phyloP scores from a whole-genome alignment of 768 basidiomycete genomes.

The Hemileccinum rubropunctum region DNA sequence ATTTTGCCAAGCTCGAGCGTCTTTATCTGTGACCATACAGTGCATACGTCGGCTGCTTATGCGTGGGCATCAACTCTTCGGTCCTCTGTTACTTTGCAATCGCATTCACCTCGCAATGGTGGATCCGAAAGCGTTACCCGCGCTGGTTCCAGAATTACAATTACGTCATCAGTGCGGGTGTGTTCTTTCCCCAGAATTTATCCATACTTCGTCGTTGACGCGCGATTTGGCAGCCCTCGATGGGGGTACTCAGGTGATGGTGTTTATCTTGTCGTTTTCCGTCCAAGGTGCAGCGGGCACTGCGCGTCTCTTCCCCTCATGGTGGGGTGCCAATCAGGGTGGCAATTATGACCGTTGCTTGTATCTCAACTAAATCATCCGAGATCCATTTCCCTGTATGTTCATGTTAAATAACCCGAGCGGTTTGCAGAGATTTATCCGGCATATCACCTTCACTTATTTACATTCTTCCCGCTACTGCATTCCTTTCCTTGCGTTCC shows the following conservation, averaged over 20 bases:
- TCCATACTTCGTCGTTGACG: background rate
- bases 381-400: no score
- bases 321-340: conserved; percentile 57
- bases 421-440: no score
- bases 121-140: conserved; percentile 35
- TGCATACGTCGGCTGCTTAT: conserved; percentile 19
- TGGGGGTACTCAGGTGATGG: conserved; percentile 47
- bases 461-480: no score
- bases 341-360: conserved; percentile 33
- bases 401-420: no score
- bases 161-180: conserved; percentile 43
- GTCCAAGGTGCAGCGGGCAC: conserved; percentile 50
- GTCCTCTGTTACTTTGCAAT: conserved; percentile 15
- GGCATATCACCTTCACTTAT: no score
- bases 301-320: conserved; percentile 49
- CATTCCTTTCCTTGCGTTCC: no score
- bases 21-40: background rate
- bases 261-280: conserved; percentile 47
- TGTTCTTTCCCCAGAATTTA: background rate
- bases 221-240: conserved; percentile 29
- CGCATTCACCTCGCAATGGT: conserved; percentile 37
- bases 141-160: conserved; percentile 39
- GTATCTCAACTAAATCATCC: no score
- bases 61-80: conserved; percentile 27
- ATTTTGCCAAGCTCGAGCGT: background rate